Base-by-base conservation (phyloP, 139 green algal species). In the Volvox africanus region DNA sequence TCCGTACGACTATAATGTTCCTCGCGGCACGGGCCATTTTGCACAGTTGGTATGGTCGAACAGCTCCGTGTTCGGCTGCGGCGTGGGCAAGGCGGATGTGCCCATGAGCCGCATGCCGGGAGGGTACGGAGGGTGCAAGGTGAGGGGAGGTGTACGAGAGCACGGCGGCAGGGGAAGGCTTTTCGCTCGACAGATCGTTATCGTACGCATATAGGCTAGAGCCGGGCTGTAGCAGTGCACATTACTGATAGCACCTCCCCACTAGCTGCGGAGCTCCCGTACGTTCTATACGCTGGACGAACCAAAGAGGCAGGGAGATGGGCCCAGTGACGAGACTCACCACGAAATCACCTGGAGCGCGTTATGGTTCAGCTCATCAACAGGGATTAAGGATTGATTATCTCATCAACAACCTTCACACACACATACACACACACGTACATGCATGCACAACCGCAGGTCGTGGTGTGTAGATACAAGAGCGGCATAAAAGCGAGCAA, bases 71-170 rank as follows among this genome's bases (percentile, higher is more conserved):
- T 61, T 87, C 82, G 82, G 82, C 20, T 87, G 82, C 61, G 82
- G 82, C 3, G 62, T 87, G 30, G 82, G 30, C 61, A 68, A 61
- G n/a, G 82, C 82, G 20, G 55, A 87, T 61, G 82, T 78, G n/a
- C 61, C 61, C 18, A 87, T 87, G 61, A 6, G 30, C 12, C 19
- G 20, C 12, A 77, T 87, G 61, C 82, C 82, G 0, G 61, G 80
- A 28, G 80, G 82, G 12, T 20, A 62, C 2, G 82, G 61, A 18
- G 82, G 82, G 32, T 87, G 82, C 61, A 87, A 87, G 82, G 82
- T 87, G 32, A 55, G 76, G 76, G 11, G 11, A 73, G 65, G 11
- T 73, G 65, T 28, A 24, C 21, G 65, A 28, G 21, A 73, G 11
- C 2, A 28, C 21, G 21, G 11, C 65, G 65, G 65, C 65, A 73